Conservation (phyloP, 1,139 yeast genomes). For the Geotrichum histeridarum region DNA sequence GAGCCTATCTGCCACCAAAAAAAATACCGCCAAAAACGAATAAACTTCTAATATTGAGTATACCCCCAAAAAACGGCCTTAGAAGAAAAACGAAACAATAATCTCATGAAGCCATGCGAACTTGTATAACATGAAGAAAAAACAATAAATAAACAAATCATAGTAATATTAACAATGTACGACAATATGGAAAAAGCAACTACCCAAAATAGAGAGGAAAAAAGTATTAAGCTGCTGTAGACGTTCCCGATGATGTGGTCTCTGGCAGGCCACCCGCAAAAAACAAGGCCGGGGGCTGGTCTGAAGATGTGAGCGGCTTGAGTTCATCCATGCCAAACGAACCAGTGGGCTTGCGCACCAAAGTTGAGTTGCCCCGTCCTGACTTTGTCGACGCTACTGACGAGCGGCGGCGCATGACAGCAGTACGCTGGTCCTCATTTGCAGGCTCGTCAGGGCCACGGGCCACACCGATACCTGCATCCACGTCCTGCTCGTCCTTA, state of each 20-base stretch:
- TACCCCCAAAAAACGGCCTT: no score
- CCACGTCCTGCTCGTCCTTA: constrained; percentile 31
- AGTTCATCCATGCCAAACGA: constrained; percentile 33
- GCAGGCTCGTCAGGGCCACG: constrained; percentile 34
- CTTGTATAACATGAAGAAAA: background rate
- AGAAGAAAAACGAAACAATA: no score
- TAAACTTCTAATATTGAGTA: no score
- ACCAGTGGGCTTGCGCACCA: constrained; percentile 34
- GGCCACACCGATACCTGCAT: constrained; percentile 35
- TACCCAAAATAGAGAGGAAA: background rate
- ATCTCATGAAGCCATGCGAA: background rate
- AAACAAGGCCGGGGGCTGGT: constrained; percentile 28
- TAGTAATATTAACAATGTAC: background rate
- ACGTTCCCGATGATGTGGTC: constrained; percentile 29
- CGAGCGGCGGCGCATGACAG: constrained; percentile 32
- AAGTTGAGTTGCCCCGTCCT: constrained; percentile 16
- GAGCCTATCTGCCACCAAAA: no score
- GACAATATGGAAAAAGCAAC: background rate
- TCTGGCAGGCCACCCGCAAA: constrained; percentile 37
- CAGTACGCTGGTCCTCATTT: constrained; percentile 25
- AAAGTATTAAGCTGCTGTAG: background rate
- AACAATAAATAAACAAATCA: background rate
- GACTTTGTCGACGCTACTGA: constrained; percentile 24
- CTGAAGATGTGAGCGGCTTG: constrained; percentile 28
- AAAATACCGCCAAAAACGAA: no score